These are phyloP conservation scores for Nicotiana undulata DNA, from an alignment of 257 asterid species.

Conservation along the genomic window DNA sequence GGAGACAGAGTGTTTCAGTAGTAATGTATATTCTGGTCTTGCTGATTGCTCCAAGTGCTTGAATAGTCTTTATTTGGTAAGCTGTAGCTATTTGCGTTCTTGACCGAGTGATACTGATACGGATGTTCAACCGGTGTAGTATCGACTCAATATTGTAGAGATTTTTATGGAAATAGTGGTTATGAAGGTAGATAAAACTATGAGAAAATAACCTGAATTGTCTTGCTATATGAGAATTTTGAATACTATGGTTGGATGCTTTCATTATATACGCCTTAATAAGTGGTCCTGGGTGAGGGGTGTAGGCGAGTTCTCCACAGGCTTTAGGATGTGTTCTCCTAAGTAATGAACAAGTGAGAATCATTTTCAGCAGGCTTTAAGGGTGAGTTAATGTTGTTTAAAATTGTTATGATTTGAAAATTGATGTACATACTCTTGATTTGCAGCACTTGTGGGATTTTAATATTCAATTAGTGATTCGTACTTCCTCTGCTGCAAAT, in stretches of 20 bases:
- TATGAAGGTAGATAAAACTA: no score
- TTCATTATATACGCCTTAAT: no score
- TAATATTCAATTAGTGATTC: not conserved
- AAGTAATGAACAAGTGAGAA: no score
- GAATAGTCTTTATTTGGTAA: conserved; percentile 72
- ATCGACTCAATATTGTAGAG: no score
- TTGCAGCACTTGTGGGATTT: not conserved
- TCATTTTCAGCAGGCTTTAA: not conserved
- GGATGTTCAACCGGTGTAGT: no score
- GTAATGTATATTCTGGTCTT: conserved; percentile 42
- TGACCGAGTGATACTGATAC: not conserved
- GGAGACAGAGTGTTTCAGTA: conserved; percentile 57
- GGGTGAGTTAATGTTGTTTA: conserved; percentile 39
- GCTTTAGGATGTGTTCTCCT: no score
- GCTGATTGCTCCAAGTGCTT: conserved; percentile 87
- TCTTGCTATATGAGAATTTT: no score
- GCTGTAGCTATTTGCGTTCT: not conserved
- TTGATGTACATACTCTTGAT: not conserved
- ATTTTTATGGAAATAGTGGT: no score
- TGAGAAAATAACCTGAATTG: no score
- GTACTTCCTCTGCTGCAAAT: not conserved
- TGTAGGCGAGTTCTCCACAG: no score
- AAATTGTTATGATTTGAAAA: not conserved
- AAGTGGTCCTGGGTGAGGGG: no score
- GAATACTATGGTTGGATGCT: no score